Evolutionary conservation across 257 asterid species (phyloP), one percentile per base, ranked within the genome.

Genomic region (Solanum medicagineum): DNA sequence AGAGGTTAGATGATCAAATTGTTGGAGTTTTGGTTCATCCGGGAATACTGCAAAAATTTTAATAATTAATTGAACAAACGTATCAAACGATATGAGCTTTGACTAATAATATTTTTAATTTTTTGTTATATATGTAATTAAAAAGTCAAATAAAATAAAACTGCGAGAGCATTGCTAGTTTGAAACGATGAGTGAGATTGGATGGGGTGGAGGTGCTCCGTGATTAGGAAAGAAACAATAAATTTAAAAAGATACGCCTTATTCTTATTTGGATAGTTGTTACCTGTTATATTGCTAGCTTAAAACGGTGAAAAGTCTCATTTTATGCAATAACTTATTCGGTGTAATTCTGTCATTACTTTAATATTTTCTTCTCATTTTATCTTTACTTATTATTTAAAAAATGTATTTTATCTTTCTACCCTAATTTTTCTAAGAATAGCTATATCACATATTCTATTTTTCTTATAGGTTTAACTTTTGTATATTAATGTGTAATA

Each of bases 371-470:
- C 1, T 59, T 36, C 42, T 3, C 6, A 36, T 36, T 36, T 36
- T 36, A 36, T 36, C 1, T 36, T 36, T 0, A 36, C 42, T 36
- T 59, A 8, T 9, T 59, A 20, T 8, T 20, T 24, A 59, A 59
- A 20, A 20, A 59, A 20, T 1, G 1, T 9, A n/a, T 54, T 15
- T 2, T 54, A 16, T 59, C 66, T 6, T 9, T n/a, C 66, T n/a
- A 59, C 66, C 36, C 36, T 32, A 32, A 32, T 32, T 6, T 20
- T 24, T 10, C 20, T 20, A 59, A 20, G 20, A 59, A 0, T 59
- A 59, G 5, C 8, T 55, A 0, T 0, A 0, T 10, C 0, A 1
- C 2, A 0, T 56, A 56, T n/a, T 7, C 10, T 19, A 56, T 22
- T 19, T 45, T 3, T 56, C 5, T 59, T 59, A 1, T 59, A 59